Conservation (phyloP, 139 green algal species). For the Chlamydomonas sp. region DNA sequence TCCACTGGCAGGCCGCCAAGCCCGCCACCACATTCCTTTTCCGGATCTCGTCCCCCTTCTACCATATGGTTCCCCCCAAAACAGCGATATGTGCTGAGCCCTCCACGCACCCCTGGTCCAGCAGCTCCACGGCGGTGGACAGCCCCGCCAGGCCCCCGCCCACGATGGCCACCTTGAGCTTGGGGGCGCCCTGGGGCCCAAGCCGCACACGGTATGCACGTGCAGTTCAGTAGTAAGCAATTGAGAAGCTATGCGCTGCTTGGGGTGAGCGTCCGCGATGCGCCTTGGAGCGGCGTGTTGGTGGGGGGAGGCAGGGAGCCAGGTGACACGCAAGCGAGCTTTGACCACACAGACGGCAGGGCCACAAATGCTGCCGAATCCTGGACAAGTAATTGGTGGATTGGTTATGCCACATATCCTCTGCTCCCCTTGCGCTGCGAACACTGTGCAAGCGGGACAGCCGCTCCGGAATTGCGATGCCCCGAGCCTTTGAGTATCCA, state of each 20-base stretch:
- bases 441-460: too few species aligned
- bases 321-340: too few species aligned
- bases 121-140: constrained; percentile 95
- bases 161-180: constrained; percentile 90
- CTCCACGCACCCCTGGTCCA: constrained; percentile 83
- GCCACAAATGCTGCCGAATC: not conserved
- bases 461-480: too few species aligned
- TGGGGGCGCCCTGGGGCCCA: constrained; percentile 71
- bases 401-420: not conserved
- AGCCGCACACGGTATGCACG: not conserved
- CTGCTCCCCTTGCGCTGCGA: too few species aligned
- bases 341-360: not conserved
- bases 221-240: not conserved
- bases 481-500: not conserved
- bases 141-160: constrained; percentile 89
- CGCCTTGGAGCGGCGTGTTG: not conserved
- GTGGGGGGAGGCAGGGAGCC: not conserved
- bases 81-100: not conserved
- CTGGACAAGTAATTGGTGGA: not conserved
- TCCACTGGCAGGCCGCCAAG: not conserved
- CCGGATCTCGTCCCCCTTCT: not conserved
- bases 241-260: not conserved
- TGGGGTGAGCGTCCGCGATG: not conserved
- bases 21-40: too few species aligned
- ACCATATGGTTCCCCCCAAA: not conserved